These are phyloP conservation scores for Paecilomyces dactylethromorphus DNA, from an alignment of 2,329 filamentous ascomycete species.

Conservation along the genomic window DNA sequence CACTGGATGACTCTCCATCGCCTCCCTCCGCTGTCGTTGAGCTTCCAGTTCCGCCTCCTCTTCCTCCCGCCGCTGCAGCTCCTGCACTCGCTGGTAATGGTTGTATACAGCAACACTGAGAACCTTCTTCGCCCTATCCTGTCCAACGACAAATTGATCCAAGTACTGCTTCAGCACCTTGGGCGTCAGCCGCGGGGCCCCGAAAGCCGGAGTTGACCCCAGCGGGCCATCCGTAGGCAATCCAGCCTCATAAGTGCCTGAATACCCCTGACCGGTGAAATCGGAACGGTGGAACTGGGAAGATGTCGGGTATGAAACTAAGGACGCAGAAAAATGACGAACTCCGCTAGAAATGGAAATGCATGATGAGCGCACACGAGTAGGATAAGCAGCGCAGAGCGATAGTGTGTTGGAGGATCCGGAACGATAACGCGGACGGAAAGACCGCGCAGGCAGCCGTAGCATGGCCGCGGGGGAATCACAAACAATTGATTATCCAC, in stretches of 20 bases:
- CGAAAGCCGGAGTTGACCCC: slow-evolving; percentile 51
- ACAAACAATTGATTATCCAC: background rate
- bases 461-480: slow-evolving; percentile 22
- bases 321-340: slow-evolving; percentile 20
- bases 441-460: slow-evolving; percentile 21
- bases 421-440: slow-evolving; percentile 14
- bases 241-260: slow-evolving; percentile 57
- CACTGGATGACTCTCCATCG: slow-evolving; percentile 63
- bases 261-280: slow-evolving; percentile 57
- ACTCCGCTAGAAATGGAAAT: background rate
- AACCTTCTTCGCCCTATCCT: slow-evolving; percentile 86
- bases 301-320: slow-evolving; percentile 32
- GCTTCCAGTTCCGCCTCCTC: slow-evolving; percentile 70
- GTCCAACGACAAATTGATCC: slow-evolving; percentile 93
- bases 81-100: slow-evolving; percentile 84
- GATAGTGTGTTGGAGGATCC: slow-evolving; percentile 13
- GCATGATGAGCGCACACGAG: slow-evolving; percentile 4
- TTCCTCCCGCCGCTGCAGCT: slow-evolving; percentile 66
- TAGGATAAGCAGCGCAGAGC: slow-evolving; percentile 16
- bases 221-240: slow-evolving; percentile 58
- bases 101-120: slow-evolving; percentile 93
- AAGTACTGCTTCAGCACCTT: slow-evolving; percentile 76
- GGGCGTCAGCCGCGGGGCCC: slow-evolving; percentile 54
- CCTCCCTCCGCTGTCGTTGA: slow-evolving; percentile 64
- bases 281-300: slow-evolving; percentile 55